These are phyloP conservation scores for Centaurea solstitialis DNA, from an alignment of 129 eudicot species.

Conservation along the genomic window DNA sequence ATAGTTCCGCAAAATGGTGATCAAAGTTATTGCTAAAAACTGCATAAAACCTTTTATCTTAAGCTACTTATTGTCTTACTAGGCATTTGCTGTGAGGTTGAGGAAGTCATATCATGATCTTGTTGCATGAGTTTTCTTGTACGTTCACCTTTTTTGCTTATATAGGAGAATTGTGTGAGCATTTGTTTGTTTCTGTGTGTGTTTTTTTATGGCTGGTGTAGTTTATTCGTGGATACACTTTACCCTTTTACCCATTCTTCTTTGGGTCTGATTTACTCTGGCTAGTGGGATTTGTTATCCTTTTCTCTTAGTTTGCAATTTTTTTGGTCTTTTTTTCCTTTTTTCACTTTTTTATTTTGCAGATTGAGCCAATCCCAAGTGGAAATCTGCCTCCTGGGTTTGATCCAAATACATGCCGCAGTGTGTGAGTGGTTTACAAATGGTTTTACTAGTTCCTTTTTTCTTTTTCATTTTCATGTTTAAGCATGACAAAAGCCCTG, in stretches of 20 bases:
- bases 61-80: slow-evolving; percentile 3
- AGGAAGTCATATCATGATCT: slow-evolving; percentile 8
- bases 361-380: slow-evolving; percentile 92
- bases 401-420: slow-evolving; percentile 95
- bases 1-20: background rate
- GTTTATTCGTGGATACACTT: slow-evolving; percentile 10
- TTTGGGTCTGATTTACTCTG: background rate
- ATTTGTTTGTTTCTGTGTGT: slow-evolving; percentile 23
- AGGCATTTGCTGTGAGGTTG: background rate
- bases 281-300: slow-evolving; percentile 1
- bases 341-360: slow-evolving; percentile 44
- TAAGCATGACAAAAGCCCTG: background rate
- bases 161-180: slow-evolving; percentile 10
- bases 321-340: background rate
- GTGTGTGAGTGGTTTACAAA: slow-evolving; percentile 73
- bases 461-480: slow-evolving; percentile 18
- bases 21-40: background rate
- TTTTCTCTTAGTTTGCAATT: background rate
- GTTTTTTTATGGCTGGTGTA: slow-evolving; percentile 6
- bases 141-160: slow-evolving; percentile 9
- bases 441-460: slow-evolving; percentile 25
- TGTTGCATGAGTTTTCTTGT: slow-evolving; percentile 6
- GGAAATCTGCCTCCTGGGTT: slow-evolving; percentile 98
- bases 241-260: background rate
- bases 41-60: background rate